Percentiles rank a stretch among this genome's conserved stretches.
phyloP scores from a whole-genome alignment of 2,329 filamentous ascomycete species.

The Fusarium sp. region DNA sequence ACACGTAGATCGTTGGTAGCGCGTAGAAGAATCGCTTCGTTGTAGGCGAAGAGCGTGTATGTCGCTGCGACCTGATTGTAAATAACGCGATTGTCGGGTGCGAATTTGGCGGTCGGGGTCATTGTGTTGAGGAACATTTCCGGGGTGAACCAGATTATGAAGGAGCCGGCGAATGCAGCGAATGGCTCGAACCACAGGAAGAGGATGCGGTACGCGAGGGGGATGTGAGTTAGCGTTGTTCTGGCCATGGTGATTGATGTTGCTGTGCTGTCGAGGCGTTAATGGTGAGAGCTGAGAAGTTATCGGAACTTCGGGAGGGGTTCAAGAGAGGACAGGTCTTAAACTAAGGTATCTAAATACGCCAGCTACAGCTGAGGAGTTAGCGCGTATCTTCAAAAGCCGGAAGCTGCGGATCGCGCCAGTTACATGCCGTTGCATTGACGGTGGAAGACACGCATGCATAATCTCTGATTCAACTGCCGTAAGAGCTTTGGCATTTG shows the following conservation, averaged over 20 bases:
- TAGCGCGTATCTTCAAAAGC: neutral
- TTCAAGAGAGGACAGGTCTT: neutral
- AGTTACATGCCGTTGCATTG: neutral
- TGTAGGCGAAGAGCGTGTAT: constrained; percentile 30
- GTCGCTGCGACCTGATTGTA: constrained; percentile 30
- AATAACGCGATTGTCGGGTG: constrained; percentile 25
- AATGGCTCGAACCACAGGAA: constrained; percentile 32
- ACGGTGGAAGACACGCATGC: too few relatives aligned
- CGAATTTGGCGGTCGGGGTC: constrained; percentile 6
- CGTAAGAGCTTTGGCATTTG: neutral
- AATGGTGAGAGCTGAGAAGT: too few relatives aligned
- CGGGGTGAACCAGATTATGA: constrained; percentile 8
- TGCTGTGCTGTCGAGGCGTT: neutral
- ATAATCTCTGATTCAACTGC: neutral
- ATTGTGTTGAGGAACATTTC: constrained; percentile 19
- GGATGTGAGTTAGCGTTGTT: neutral
- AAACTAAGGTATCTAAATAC: neutral
- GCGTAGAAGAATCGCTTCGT: constrained; percentile 23
- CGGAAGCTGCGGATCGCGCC: neutral
- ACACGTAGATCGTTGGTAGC: constrained; percentile 14
- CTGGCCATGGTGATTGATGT: neutral
- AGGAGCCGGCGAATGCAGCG: neutral
- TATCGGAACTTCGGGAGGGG: neutral
- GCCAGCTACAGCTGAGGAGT: neutral
- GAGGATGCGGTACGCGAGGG: constrained; percentile 13